These are phyloP conservation scores for Quercus tomentella DNA, from an alignment of 331 rosid species.

Conservation along the genomic window DNA sequence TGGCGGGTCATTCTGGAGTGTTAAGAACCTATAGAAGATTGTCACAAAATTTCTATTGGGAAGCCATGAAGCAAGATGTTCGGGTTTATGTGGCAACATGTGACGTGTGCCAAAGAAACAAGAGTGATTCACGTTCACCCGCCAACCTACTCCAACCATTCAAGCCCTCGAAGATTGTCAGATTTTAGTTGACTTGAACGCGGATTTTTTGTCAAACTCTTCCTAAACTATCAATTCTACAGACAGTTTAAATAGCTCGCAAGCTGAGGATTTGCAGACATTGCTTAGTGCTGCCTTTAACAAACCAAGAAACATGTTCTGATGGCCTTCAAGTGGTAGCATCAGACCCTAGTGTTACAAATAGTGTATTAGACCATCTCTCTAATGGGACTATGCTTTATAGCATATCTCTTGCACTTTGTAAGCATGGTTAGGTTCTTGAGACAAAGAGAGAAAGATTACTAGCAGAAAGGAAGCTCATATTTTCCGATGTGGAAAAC, in stretches of 20 bases:
- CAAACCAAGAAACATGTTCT: constrained; percentile 30
- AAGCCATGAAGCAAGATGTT: too few species aligned
- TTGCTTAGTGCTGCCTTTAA: constrained; percentile 28
- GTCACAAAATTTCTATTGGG: too few species aligned
- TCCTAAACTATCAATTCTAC: constrained; percentile 17
- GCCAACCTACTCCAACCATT: not conserved
- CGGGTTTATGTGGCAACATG: too few species aligned
- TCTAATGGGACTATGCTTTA: constrained; percentile 30
- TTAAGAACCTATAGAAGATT: too few species aligned
- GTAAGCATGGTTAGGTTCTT: not conserved
- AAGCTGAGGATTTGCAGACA: constrained; percentile 6
- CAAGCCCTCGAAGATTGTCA: constrained; percentile 26
- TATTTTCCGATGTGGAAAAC: not conserved
- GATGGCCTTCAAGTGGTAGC: constrained; percentile 32
- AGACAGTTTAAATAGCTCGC: not conserved
- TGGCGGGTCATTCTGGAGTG: too few species aligned
- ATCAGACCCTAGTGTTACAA: constrained; percentile 4
- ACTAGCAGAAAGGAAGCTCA: not conserved
- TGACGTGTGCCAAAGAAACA: too few species aligned
- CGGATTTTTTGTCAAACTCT: constrained; percentile 22
- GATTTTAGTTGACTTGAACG: constrained; percentile 6
- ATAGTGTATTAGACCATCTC: constrained; percentile 14
- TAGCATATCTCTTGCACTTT: constrained; percentile 26
- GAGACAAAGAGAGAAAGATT: not conserved
- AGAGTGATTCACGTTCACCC: too few species aligned